These are phyloP conservation scores for Lodderomyces metapsilosis DNA, from an alignment of 1,139 yeast species.

Conservation along the genomic window DNA sequence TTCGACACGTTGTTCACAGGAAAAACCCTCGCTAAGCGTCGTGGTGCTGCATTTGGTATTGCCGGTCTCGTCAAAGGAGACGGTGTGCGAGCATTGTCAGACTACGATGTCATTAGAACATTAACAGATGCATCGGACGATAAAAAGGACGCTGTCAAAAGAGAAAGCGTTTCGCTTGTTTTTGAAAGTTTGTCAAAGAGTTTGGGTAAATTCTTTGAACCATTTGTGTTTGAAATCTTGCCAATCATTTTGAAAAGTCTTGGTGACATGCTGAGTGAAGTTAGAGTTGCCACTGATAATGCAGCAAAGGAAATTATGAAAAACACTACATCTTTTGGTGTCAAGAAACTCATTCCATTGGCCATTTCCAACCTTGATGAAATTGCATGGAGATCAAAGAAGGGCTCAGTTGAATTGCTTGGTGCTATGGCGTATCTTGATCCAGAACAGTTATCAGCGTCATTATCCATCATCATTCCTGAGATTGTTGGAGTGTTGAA, in stretches of 20 bases:
- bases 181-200: conserved; percentile 81
- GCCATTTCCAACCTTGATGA: conserved; percentile 86
- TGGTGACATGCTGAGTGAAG: conserved; percentile 85
- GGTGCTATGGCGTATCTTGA: conserved; percentile 98
- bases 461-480: conserved; percentile 87
- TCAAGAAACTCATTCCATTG: conserved; percentile 85
- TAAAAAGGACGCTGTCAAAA: conserved; percentile 65
- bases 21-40: conserved; percentile 55
- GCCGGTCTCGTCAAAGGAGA: conserved; percentile 91
- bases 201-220: conserved; percentile 80
- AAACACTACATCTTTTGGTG: conserved; percentile 88
- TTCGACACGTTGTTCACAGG: conserved; percentile 58
- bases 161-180: conserved; percentile 88
- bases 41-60: conserved; percentile 96
- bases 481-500: conserved; percentile 93
- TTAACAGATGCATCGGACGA: conserved; percentile 88
- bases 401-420: conserved; percentile 91
- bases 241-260: conserved; percentile 77
- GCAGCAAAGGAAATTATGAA: conserved; percentile 91
- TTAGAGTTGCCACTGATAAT: conserved; percentile 82
- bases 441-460: conserved; percentile 88
- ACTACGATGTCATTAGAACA: conserved; percentile 72
- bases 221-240: conserved; percentile 84
- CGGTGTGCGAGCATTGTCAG: conserved; percentile 75
- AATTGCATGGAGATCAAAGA: conserved; percentile 93